Conservation (phyloP, 768 basidiomycete species). For the Kwoniella botswanensis region DNA sequence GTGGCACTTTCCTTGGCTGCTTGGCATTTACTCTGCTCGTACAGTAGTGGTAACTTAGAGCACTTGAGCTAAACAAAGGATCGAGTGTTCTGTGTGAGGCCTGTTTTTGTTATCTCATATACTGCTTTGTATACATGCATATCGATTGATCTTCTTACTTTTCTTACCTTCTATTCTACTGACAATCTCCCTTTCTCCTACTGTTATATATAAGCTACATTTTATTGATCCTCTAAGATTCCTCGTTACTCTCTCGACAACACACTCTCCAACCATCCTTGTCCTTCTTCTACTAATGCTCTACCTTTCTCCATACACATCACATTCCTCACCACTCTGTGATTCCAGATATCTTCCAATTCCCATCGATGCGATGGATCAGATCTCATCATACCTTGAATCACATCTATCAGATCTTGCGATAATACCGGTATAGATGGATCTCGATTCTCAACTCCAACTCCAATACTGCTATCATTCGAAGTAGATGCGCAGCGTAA, state of each 20-base stretch:
- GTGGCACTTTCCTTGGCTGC: too few species aligned
- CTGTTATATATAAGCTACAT: background rate
- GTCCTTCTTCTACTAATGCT: conserved; percentile 30
- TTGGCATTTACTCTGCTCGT: too few species aligned
- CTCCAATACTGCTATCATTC: background rate
- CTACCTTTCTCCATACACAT: conserved; percentile 8
- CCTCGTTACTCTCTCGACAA: background rate
- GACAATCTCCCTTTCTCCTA: background rate
- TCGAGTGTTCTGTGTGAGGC: too few species aligned
- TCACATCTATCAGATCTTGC: conserved; percentile 26
- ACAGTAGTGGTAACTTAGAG: too few species aligned
- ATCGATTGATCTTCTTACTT: too few species aligned
- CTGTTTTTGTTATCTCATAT: too few species aligned
- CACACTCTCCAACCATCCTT: conserved; percentile 22
- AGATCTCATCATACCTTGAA: conserved; percentile 49
- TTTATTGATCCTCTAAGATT: background rate
- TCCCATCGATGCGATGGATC: conserved; percentile 27
- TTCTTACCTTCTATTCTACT: too few species aligned
- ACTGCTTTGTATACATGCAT: too few species aligned
- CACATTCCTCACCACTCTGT: conserved; percentile 26
- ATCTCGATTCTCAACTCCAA: background rate
- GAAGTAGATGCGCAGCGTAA: background rate
- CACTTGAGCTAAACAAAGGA: too few species aligned
- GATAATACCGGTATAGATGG: conserved; percentile 33
- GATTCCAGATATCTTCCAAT: conserved; percentile 28